phyloP scores from a whole-genome alignment of 2,329 filamentous ascomycete genomes.

The Ophiostoma angusticollis region DNA sequence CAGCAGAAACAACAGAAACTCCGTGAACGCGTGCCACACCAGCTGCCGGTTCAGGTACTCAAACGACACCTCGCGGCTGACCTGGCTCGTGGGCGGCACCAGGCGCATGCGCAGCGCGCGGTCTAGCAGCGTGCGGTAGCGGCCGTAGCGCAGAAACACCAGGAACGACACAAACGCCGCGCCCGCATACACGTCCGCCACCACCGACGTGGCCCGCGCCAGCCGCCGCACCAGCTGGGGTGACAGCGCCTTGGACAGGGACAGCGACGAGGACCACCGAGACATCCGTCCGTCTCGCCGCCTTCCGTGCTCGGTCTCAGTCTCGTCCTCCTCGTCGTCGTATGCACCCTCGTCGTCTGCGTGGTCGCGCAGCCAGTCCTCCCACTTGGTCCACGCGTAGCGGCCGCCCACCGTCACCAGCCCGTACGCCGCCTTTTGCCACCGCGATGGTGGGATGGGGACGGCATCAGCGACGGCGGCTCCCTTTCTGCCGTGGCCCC shows the following conservation, averaged over 20 bases:
- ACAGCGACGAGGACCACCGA: not conserved
- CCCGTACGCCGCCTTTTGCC: constrained; percentile 78
- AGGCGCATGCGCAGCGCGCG: constrained; percentile 73
- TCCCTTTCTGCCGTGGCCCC: constrained; percentile 24
- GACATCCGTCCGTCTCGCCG: not conserved
- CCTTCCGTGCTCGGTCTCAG: not conserved
- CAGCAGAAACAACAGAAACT: constrained; percentile 85
- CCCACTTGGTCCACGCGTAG: constrained; percentile 88
- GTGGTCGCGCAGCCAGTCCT: constrained; percentile 66
- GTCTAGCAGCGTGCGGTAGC: constrained; percentile 84
- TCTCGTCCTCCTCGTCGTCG: not conserved
- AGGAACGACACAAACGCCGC: constrained; percentile 78
- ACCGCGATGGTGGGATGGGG: constrained; percentile 56
- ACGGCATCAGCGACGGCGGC: constrained; percentile 32
- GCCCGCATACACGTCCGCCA: constrained; percentile 64
- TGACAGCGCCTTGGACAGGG: constrained; percentile 18
- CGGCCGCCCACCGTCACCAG: constrained; percentile 73
- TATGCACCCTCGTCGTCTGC: constrained; percentile 51
- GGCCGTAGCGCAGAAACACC: constrained; percentile 79
- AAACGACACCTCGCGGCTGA: constrained; percentile 85
- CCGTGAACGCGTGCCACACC: constrained; percentile 99
- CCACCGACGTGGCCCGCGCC: constrained; percentile 53
- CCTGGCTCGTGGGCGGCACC: constrained; percentile 70
- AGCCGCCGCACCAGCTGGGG: constrained; percentile 36
- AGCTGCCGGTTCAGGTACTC: constrained; percentile 96